Conservation (phyloP, 1,284 basidiomycete species). For the Wallemia mellicola region DNA sequence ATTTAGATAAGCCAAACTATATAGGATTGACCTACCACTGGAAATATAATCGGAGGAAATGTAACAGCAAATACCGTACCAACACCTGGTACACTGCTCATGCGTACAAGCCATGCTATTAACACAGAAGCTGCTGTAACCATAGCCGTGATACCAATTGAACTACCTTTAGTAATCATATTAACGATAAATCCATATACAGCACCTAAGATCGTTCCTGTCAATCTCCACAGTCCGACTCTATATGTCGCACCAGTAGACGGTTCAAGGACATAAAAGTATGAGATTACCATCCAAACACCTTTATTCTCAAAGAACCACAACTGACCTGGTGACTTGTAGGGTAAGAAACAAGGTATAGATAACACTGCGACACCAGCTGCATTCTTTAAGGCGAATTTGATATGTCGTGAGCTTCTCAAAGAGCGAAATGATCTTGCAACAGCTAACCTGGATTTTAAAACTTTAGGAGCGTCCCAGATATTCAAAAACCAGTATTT, state of each 20-base stretch:
- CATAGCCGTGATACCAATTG: neutral
- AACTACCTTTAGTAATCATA: neutral
- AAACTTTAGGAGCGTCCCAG: neutral
- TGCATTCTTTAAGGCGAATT: neutral
- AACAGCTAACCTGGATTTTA: neutral
- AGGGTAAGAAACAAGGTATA: neutral
- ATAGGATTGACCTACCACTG: neutral
- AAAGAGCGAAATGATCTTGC: neutral
- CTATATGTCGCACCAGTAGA: neutral
- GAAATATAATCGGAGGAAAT: conserved; percentile 1
- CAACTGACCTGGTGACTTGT: neutral
- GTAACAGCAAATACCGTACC: neutral
- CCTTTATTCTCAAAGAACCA: neutral
- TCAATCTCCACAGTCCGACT: conserved; percentile 1
- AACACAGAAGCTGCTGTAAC: neutral
- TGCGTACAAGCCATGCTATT: neutral
- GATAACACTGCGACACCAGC: neutral
- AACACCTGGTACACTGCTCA: neutral
- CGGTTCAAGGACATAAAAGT: neutral
- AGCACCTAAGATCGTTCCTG: neutral
- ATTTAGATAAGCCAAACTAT: neutral
- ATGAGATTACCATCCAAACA: conserved; percentile 1
- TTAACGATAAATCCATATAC: neutral
- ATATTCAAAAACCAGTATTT: neutral
- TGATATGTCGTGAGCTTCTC: neutral